Percentiles rank a stretch among this genome's conserved stretches.
Evolutionary conservation across 768 basidiomycete genomes (phyloP).

Genomic region (Rhizopogon sp.): DNA sequence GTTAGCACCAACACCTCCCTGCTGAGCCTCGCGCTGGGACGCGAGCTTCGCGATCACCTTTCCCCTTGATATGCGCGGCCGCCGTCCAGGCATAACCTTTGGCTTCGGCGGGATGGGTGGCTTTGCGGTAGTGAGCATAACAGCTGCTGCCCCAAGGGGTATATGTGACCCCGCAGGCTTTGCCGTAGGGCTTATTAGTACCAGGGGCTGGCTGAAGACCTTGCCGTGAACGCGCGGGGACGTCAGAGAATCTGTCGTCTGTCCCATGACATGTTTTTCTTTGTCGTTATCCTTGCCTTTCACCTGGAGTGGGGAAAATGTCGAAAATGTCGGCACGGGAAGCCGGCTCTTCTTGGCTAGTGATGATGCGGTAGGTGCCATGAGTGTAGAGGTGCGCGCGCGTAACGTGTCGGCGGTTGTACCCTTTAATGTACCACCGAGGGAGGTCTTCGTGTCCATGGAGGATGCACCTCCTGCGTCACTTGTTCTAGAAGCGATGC

Average conservation of each 20-base stretch:
- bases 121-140: slow-evolving; percentile 15
- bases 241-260: slow-evolving; percentile 29
- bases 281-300: slow-evolving; percentile 3
- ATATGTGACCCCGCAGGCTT: slow-evolving; percentile 17
- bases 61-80: slow-evolving; percentile 77
- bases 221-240: slow-evolving; percentile 22
- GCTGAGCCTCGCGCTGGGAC: slow-evolving; percentile 53
- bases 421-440: slow-evolving; percentile 2
- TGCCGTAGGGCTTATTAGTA: slow-evolving; percentile 7
- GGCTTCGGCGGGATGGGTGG: slow-evolving; percentile 19
- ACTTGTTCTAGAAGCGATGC: slow-evolving; percentile 24
- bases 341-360: slow-evolving; percentile 48
- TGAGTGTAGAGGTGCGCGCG: slow-evolving; percentile 38
- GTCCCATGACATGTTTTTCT: slow-evolving; percentile 19
- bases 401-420: slow-evolving; percentile 11
- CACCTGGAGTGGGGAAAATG: slow-evolving; percentile 11
- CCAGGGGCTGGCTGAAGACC: slow-evolving; percentile 53
- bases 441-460: slow-evolving; percentile 22
- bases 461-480: slow-evolving; percentile 20
- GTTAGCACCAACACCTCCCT: slow-evolving; percentile 15
- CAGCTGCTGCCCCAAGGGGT: slow-evolving; percentile 28
- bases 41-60: slow-evolving; percentile 75
- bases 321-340: slow-evolving; percentile 15
- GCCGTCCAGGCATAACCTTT: slow-evolving; percentile 40
- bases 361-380: slow-evolving; percentile 76